Percentiles rank a stretch among this genome's conserved stretches.
These are phyloP conservation scores for Podospora conica DNA, from an alignment of 495 filamentous ascomycete genomes.

Conservation along the genomic window DNA sequence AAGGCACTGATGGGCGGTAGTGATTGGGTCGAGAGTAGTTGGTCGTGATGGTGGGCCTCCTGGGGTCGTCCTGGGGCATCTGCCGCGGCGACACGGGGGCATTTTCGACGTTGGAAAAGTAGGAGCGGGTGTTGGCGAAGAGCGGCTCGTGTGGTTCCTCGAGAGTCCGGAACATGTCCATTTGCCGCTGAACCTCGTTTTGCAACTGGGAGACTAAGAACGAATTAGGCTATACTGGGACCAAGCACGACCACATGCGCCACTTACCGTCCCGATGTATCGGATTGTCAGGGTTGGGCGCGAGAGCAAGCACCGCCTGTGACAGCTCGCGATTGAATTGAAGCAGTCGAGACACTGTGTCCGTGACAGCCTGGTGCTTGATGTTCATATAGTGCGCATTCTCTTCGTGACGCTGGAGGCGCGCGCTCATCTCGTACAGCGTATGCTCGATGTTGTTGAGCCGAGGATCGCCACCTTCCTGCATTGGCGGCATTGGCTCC, in stretches of 20 bases:
- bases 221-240: slow-evolving; percentile 29
- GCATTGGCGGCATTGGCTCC: slow-evolving; percentile 60
- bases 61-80: slow-evolving; percentile 75
- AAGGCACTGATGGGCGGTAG: slow-evolving; percentile 71
- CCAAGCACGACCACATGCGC: slow-evolving; percentile 5
- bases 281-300: slow-evolving; percentile 59
- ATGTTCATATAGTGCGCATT: slow-evolving; percentile 67
- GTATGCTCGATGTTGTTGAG: slow-evolving; percentile 73
- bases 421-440: slow-evolving; percentile 69
- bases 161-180: slow-evolving; percentile 57
- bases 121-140: slow-evolving; percentile 68
- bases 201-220: slow-evolving; percentile 69
- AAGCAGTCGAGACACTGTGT: slow-evolving; percentile 67
- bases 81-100: slow-evolving; percentile 90
- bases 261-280: slow-evolving; percentile 58
- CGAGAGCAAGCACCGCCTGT: slow-evolving; percentile 60
- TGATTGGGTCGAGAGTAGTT: slow-evolving; percentile 46
- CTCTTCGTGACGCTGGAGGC: slow-evolving; percentile 79
- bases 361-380: slow-evolving; percentile 75
- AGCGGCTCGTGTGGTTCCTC: slow-evolving; percentile 75
- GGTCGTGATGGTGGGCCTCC: slow-evolving; percentile 53
- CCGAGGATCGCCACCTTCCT: slow-evolving; percentile 70
- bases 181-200: slow-evolving; percentile 76
- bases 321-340: slow-evolving; percentile 69
- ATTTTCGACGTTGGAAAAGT: slow-evolving; percentile 70